Evolutionary conservation across 106 monocot species (phyloP), one percentile per base, ranked within the genome.

Genomic region (Allium sativum): DNA sequence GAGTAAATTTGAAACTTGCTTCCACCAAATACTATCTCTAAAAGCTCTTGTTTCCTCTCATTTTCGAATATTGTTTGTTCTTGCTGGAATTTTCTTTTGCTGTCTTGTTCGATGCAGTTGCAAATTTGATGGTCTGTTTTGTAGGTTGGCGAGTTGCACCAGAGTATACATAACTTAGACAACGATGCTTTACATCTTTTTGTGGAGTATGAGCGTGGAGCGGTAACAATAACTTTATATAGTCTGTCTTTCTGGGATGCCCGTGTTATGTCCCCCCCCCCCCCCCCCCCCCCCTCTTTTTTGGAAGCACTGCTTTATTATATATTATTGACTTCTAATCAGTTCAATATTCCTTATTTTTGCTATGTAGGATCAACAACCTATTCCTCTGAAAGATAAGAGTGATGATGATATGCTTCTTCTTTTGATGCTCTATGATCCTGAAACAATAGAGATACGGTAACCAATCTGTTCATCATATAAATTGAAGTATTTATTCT

Each of bases 371-470:
- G 90, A 90, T 68, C 75, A 69, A 44, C 73, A 18, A 21, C 72
- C 81, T 61, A 65, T 95, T 74, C 68, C 81, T 76, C 90, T 70
- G 12, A 84, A 75, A 44, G 90, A 81, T 41, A 95, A 90, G 71
- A 84, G 83, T 44, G 90, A 87, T 60, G 95, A 95, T 73, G 87
- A 95, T 74, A 84, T 95, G 77, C 59, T 95, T 58, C 77, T 95
- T 15, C 90, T 95, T 65, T 95, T 95, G 73, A 95, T 90, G 74
- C 79, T 90, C 56, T 95, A 95, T 82, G 94, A 90, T 70, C 90
- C 95, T 65, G 81, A 90, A 71, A 95, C 90, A 68, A 90, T 87
- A 76, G 82, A 90, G 58, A 74, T 95, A 17, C 74, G 90, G 95
- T 95, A 83, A 40, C 65, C 72, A 7, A 45, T 62, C 18, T 62